Base-by-base conservation (phyloP, 805 yeast genomes). In the Sporopachydermia lactativora region DNA sequence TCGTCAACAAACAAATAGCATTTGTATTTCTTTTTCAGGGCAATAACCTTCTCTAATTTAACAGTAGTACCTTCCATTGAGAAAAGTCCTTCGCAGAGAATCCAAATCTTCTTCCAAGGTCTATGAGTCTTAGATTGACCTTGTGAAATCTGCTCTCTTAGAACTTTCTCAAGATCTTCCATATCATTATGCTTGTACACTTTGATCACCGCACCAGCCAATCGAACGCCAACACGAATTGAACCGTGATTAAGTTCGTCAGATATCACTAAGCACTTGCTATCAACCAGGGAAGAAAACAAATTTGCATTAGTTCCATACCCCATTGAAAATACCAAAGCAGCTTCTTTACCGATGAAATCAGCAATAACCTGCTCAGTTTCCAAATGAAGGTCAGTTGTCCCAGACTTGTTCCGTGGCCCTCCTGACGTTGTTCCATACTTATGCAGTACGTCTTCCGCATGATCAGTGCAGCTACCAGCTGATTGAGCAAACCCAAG, bases 191-290 rank as follows among this genome's bases (percentile, higher is more conserved):
- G 98, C 55, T 81, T 79, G 64, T 81, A 88, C 18, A 85, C 84
- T 61, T 83, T 85, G 42, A 92, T 94, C 4, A 85, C 78, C 16
- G 96, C 95, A 36, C 96, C 96, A 3, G 95, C 77, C 35, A 84
- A 64, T 57, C 98, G 75, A 40, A 89, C 81, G 48, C 99, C 99
- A 44, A 89, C 84, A 58, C 99, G 76, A 49, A 89, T 85, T 1
- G 96, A 86, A 3, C 96, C 86, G 60, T 92, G 99, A 59, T 92
- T 92, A 52, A 92, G 70, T 53, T 88, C 89, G 64, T 92, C 99
- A 13, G 95, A 81, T 39, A 92, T 81, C 39, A 94, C 89, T 42
- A 94, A 70, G 54, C 95, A 86, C 55, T 84, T 81, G 46, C 83
- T 72, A 60, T 88, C 94, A 35, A 84, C 81, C 40, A 92, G 62